Evolutionary conservation across 495 filamentous ascomycete species (phyloP).

Genomic region (Usnea hakonensis): DNA sequence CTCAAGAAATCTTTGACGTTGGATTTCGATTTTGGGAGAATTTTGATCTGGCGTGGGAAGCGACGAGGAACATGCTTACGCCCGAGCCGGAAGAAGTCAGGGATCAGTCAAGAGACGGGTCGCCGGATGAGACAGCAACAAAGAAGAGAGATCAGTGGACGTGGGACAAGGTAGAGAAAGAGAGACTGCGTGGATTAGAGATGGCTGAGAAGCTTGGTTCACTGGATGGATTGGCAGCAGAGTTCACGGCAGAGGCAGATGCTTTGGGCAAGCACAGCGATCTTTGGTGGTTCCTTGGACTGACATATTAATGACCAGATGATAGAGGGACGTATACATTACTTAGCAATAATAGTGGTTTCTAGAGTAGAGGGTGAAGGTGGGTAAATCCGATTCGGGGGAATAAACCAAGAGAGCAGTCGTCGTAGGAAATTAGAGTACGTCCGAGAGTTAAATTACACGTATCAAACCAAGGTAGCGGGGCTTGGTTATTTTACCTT

Average conservation of each 20-base stretch:
- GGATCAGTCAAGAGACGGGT: conserved; percentile 11
- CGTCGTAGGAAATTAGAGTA: not conserved
- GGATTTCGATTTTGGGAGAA: conserved; percentile 15
- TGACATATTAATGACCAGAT: conserved; percentile 16
- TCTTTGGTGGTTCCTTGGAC: conserved; percentile 19
- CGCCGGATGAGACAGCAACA: conserved; percentile 14
- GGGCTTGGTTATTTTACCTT: not conserved
- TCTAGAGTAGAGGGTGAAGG: not conserved
- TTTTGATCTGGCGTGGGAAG: conserved; percentile 16
- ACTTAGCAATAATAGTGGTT: not conserved
- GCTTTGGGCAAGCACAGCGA: conserved; percentile 20
- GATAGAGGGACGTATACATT: conserved; percentile 1
- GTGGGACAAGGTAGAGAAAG: conserved; percentile 51
- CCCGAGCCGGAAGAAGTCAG: conserved; percentile 8
- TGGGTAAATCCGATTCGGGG: no score
- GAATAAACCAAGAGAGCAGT: no score
- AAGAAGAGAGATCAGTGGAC: conserved; percentile 37
- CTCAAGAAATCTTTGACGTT: conserved; percentile 14
- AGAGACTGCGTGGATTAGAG: conserved; percentile 45
- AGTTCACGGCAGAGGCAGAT: conserved; percentile 28
- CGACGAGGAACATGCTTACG: conserved; percentile 8
- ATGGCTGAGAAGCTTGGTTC: conserved; percentile 44
- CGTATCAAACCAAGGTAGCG: not conserved
- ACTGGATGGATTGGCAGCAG: conserved; percentile 35
- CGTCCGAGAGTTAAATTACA: not conserved